Evolutionary conservation across 768 basidiomycete genomes (phyloP), one percentile per base, ranked within the genome.

Genomic region (Pholiota conissans): DNA sequence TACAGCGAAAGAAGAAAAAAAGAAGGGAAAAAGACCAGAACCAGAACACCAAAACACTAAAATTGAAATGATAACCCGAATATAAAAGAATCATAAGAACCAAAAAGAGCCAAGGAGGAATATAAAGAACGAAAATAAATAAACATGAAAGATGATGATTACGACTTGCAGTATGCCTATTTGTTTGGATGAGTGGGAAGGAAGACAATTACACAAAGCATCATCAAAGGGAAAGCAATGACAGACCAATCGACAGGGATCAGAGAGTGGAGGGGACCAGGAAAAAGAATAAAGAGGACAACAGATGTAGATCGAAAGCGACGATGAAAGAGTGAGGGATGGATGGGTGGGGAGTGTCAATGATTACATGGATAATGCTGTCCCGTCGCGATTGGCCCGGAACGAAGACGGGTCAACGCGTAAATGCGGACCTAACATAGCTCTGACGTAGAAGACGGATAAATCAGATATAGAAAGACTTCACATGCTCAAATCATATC

Each of bases 401-500:
- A 24, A 42, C 22, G 14, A 11, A 32, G 6, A 13, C 7, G 13
- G 30, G 30, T 6, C 13, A 18, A 42, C 8, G 20, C 42, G 14
- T 16, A 16, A 39, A 18, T n/a, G n/a, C n/a, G n/a, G n/a, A n/a
- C n/a, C 20, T 7, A 24, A 45, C 42, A 45, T 45, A 26, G 20
- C 22, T 40, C 39, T 3, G 39, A 6, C 5, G 42, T 3, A 22
- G 22, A 22, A 22, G 42, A 45, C 3, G 9, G 22, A 22, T 18
- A 24, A 22, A 45, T 24, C 20, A 42, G 18, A 11, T 42, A 13
- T 32, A 13, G 40, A n/a, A 24, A 7, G 14, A n/a, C n/a, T 42
- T n/a, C 22, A 24, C 42, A 45, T 45, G 42, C 30, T 79, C 68
- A 86, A 30, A 86, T 79, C 68, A 86, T 32, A 86, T 68, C 39